phyloP scores from a whole-genome alignment of 2,329 filamentous ascomycete genomes.

The Trichoderma gracile region DNA sequence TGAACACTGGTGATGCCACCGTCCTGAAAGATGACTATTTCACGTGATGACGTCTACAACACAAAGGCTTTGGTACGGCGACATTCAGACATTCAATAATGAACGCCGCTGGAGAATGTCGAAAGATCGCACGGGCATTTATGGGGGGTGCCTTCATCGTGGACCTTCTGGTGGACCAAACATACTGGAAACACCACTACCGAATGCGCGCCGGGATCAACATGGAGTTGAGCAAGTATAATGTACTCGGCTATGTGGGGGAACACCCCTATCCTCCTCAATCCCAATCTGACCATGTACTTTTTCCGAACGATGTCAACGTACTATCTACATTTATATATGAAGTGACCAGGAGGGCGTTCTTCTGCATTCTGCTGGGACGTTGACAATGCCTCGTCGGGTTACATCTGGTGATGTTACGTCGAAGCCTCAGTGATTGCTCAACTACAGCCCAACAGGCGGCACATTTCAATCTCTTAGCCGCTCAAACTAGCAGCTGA shows the following conservation, averaged over 20 bases:
- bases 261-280: neutral
- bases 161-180: neutral
- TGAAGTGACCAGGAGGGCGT: neutral
- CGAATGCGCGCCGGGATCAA: neutral
- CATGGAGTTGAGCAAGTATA: neutral
- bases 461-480: neutral
- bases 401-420: neutral
- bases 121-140: neutral
- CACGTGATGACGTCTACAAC: neutral
- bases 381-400: neutral
- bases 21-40: neutral
- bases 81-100: neutral
- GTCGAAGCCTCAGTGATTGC: neutral
- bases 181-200: neutral
- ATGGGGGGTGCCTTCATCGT: neutral
- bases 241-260: neutral
- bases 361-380: neutral
- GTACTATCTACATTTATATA: neutral
- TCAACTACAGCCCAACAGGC: neutral
- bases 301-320: neutral
- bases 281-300: neutral
- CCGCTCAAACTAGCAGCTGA: neutral
- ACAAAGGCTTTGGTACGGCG: slow-evolving; percentile 19
- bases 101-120: neutral
- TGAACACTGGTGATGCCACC: neutral